These are phyloP conservation scores for Lentinula guzmanii DNA, from an alignment of 768 basidiomycete genomes.

Conservation along the genomic window DNA sequence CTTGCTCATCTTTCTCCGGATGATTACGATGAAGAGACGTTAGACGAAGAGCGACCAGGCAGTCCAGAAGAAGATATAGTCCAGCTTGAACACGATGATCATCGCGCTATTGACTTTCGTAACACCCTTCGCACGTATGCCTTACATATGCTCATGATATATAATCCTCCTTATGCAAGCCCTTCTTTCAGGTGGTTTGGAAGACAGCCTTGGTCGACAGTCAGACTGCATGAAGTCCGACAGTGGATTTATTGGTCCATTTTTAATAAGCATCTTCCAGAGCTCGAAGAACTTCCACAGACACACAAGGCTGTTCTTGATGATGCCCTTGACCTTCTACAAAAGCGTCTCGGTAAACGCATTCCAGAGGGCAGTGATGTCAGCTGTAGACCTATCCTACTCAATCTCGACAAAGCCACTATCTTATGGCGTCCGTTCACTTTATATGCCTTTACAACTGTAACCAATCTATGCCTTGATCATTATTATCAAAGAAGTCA, in stretches of 20 bases:
- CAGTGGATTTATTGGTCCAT: slow-evolving; percentile 84
- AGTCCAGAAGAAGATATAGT: slow-evolving; percentile 57
- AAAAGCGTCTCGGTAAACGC: slow-evolving; percentile 64
- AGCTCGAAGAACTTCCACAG: slow-evolving; percentile 38
- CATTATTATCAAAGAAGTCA: slow-evolving; percentile 36
- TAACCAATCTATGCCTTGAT: slow-evolving; percentile 43
- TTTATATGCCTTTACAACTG: slow-evolving; percentile 51
- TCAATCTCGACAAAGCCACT: slow-evolving; percentile 75
- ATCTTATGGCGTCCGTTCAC: slow-evolving; percentile 63
- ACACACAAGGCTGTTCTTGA: slow-evolving; percentile 47
- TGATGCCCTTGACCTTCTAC: slow-evolving; percentile 53
- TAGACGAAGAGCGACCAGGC: slow-evolving; percentile 41
- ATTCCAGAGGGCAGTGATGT: slow-evolving; percentile 56
- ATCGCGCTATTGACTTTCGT: slow-evolving; percentile 69
- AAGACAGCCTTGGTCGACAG: slow-evolving; percentile 65
- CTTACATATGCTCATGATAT: slow-evolving; percentile 7
- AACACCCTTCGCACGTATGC: slow-evolving; percentile 55
- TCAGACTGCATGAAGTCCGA: slow-evolving; percentile 56
- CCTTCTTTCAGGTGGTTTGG: slow-evolving; percentile 52
- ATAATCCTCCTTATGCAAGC: neutral
- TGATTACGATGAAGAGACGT: slow-evolving; percentile 50
- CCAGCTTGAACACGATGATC: slow-evolving; percentile 56
- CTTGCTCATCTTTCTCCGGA: slow-evolving; percentile 49
- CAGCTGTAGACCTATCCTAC: slow-evolving; percentile 46
- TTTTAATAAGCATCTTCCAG: slow-evolving; percentile 61